Evolutionary conservation across 805 yeast genomes (phyloP), one percentile per base, ranked within the genome.

Genomic region (Lipomyces orientalis): DNA sequence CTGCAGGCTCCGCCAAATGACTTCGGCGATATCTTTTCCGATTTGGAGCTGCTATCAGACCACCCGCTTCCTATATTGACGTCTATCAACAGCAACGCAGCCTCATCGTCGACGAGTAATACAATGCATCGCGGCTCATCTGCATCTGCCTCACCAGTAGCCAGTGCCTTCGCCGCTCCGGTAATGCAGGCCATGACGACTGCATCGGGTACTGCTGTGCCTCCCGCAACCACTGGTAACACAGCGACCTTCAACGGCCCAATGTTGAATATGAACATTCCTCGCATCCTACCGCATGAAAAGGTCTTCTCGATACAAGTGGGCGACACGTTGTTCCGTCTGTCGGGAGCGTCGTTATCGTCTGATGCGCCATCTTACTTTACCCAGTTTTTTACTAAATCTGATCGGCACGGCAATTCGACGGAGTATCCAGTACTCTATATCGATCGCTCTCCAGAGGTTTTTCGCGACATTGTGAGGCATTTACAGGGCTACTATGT

Each of bases 341-440:
- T 69, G 33, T 70, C 73, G 49, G 74, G 74, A 0, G 93, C 95
- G 0, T 91, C 97, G 1, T 78, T 93, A 51, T 89, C 92, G 33
- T 90, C 90, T 1, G 97, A 93, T 78, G 71, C 58, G 1, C 98
- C 98, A 0, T 90, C 96, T 4, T 92, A 90, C 76, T 93, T 93
- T 80, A 91, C 97, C 1, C 81, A 84, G 34, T 91, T 81, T 79
- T 93, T 93, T 76, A 25, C 29, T 25, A 72, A 74, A 4, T 58
- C 71, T 59, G 64, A 70, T 12, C 70, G 65, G 51, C 74, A 79
- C 25, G 77, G 78, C 6, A 80, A 74, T 31, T 73, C 73, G 2
- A 83, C 83, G 66, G 60, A 74, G 14, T 74, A 76, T 2, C 69
- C 83, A 0, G 55, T 46, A 2, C 76, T 91, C 9, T 87, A 86